Evolutionary conservation across 495 filamentous ascomycete genomes (phyloP).

Genomic region (Daldinia childiae): DNA sequence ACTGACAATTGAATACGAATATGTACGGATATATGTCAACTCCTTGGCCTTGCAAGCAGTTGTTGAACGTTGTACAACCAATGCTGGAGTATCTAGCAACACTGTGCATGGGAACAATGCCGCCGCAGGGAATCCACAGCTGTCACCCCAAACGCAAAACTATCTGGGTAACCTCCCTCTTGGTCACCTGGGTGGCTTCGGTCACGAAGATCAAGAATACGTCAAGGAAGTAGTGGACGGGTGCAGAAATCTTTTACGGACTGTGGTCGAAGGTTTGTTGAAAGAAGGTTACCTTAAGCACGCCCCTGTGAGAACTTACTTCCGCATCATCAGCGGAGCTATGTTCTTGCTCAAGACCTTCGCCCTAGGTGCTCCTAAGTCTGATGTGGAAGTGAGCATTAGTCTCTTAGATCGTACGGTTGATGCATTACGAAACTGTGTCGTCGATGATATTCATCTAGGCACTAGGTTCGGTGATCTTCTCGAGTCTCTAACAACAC

Average conservation of each 20-base stretch:
- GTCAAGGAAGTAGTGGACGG: conserved; percentile 90
- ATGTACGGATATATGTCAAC: conserved; percentile 91
- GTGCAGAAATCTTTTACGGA: conserved; percentile 80
- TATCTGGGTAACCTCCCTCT: conserved; percentile 65
- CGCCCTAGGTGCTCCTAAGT: conserved; percentile 88
- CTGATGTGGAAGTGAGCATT: conserved; percentile 84
- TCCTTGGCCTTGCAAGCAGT: conserved; percentile 93
- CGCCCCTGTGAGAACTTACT: conserved; percentile 91
- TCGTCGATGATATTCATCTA: conserved; percentile 97
- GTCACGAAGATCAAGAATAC: conserved; percentile 74
- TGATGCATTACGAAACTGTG: conserved; percentile 79
- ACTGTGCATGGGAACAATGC: conserved; percentile 39
- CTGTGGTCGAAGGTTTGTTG: conserved; percentile 83
- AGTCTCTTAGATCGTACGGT: conserved; percentile 82
- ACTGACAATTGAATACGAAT: conserved; percentile 89
- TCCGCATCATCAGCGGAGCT: conserved; percentile 91
- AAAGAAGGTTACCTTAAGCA: conserved; percentile 88
- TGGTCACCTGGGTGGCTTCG: conserved; percentile 64
- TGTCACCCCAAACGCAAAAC: conserved; percentile 67
- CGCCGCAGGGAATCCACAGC: conserved; percentile 53
- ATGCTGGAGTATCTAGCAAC: conserved; percentile 60
- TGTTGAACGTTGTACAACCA: conserved; percentile 88
- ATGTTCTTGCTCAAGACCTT: conserved; percentile 97
- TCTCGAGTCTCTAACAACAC: conserved; percentile 79
- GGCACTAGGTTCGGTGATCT: conserved; percentile 93